Base-by-base conservation (phyloP, 2,329 filamentous ascomycete genomes). In the Alternaria burnsii region DNA sequence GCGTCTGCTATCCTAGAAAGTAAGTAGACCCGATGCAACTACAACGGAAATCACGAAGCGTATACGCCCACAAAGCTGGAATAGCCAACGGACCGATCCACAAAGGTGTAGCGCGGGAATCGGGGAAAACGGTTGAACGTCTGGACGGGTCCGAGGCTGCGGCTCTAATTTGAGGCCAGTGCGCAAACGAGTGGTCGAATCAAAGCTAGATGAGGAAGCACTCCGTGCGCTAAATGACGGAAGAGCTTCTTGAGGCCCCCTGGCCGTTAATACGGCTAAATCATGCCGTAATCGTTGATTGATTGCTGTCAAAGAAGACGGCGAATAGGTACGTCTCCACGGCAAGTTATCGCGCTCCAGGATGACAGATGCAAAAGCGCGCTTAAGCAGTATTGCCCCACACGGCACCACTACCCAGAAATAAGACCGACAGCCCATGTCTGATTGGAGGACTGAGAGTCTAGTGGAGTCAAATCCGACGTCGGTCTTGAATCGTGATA, bases 401-500 rank as follows among this genome's bases (percentile, higher is more conserved):
- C 44, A 56, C 18, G 50, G 48, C 40, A 26, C 9, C 18, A 46
- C 28, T 18, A 34, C 28, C 14, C 22, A 36, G 52, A 54, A n/a
- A 28, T 24, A 54, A 24, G 30, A 20, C 52, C 40, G 38, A 44
- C 40, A 7, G 32, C 30, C 6, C 18, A 22, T 32, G 12, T 42
- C 26, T 55, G 52, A 59, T 59, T 59, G 57, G 44, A 26, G 26
- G 24, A 16, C 8, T n/a, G 38, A 36, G 51, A 26, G 41, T 41
- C 30, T 24, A 18, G 20, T 38, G 38, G 44, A 43, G 52, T 46
- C 47, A 59, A 53, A 55, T 43, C 34, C 52, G 57, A 55, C 52
- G 57, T 51, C 52, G 57, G 57, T 59, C 52, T 46, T 59, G 57
- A 54, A 38, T 56, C 44, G 43, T 44, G 50, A 51, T 38, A 20